These are phyloP conservation scores for Epichloe sibirici DNA, from an alignment of 2,329 filamentous ascomycete genomes.

Conservation along the genomic window DNA sequence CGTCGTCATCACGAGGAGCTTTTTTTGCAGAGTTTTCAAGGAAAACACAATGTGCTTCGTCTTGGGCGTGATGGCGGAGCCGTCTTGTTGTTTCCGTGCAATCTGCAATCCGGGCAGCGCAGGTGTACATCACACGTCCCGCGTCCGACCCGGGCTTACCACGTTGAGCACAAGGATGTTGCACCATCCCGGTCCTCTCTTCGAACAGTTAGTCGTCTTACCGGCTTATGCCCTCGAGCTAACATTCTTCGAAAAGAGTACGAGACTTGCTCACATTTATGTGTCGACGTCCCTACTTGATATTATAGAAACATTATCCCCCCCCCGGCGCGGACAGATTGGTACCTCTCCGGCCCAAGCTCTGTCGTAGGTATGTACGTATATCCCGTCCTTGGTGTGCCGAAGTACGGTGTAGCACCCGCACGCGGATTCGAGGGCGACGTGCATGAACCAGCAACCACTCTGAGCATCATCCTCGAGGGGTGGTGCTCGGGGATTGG, in stretches of 20 bases:
- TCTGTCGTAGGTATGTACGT: neutral
- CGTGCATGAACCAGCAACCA: constrained; percentile 3
- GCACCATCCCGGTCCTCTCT: constrained; percentile 2
- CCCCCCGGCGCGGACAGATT: neutral
- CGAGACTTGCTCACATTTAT: neutral
- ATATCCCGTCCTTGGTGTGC: neutral
- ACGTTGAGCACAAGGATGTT: neutral
- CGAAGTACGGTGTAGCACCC: neutral
- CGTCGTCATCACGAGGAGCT: no score
- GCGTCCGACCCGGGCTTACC: neutral
- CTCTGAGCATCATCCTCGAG: neutral
- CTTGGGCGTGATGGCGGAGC: neutral
- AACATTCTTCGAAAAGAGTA: constrained; percentile 1
- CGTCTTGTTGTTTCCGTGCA: neutral
- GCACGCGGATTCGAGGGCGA: neutral
- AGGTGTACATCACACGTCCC: neutral
- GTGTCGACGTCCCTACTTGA: neutral
- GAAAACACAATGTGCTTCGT: no score
- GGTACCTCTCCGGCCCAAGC: neutral
- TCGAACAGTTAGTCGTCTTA: neutral
- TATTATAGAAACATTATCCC: neutral
- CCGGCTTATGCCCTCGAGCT: constrained; percentile 1
- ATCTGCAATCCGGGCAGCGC: neutral
- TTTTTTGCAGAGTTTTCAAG: no score
- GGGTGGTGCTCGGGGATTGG: neutral